Base-by-base conservation (phyloP, 2,329 filamentous ascomycete genomes). In the Plenodomus tracheiphilus region DNA sequence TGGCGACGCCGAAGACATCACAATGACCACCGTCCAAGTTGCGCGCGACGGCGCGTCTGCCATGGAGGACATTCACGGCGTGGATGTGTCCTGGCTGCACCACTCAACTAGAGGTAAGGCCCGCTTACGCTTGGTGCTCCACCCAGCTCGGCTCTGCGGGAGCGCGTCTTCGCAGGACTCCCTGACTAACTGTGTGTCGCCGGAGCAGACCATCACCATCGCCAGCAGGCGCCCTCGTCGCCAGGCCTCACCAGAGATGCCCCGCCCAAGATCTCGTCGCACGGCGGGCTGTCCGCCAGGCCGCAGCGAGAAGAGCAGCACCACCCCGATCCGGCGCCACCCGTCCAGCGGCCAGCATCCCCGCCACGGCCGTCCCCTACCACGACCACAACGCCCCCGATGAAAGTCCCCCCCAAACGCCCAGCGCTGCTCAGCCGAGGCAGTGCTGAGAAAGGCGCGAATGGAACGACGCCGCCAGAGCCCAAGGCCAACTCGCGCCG, bases 11-110 rank as follows among this genome's bases (percentile, higher is more conserved):
- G 42, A 47, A 53, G 52, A 56, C 58, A 41, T 51, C 51, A 47
- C 53, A 47, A 58, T 60, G 59, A 66, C 66, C 51, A 57, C 50
- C 41, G 46, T 61, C 13, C 54, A 61, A 47, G 43, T 52, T 46
- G 46, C 59, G 40, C 51, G 48, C 40, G 60, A 64, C 30, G 44
- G 50, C 21, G 55, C 55, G 43, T 54, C 60, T 41, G 54, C 53
- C 49, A 93, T 93, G 89, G 89, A 93, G 75, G 86, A 88, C 62
- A 83, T 89, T 58, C 85, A 91, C 71, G 86, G 87, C 59, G 83
- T 95, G 66, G 91, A 96, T 75, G 90, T 95, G 68, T 91, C 88
- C 74, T 96, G 91, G 91, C 88, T 95, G 79, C 88, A 94, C 74
- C 88, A 89, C 69, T 84, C 87, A 62, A 85, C 86, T 56, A 91